Conservation (phyloP, 2,329 filamentous ascomycete genomes). For the Clonostachys rhizophaga region DNA sequence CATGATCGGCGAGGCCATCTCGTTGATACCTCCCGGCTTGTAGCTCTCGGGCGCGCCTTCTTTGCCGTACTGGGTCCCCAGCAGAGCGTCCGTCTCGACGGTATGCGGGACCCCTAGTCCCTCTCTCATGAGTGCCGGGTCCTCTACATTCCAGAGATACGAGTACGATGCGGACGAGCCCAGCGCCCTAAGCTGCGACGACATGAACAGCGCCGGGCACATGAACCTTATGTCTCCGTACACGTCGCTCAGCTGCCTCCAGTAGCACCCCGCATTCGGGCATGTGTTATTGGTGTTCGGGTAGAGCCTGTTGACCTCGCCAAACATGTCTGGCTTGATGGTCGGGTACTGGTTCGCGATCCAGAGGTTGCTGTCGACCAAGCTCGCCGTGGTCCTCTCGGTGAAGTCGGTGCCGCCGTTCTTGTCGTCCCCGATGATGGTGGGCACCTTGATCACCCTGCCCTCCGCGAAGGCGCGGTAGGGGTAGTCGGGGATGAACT, state of each 20-base stretch:
- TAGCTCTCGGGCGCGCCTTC: constrained; percentile 51
- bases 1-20: constrained; percentile 51
- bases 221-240: constrained; percentile 28
- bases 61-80: constrained; percentile 53
- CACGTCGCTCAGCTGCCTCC: constrained; percentile 26
- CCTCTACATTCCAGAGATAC: constrained; percentile 66
- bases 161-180: constrained; percentile 49
- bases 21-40: constrained; percentile 43
- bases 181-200: constrained; percentile 12
- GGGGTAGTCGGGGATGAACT: constrained; percentile 43
- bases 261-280: constrained; percentile 23
- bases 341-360: constrained; percentile 25
- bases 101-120: constrained; percentile 65
- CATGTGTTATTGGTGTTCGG: constrained; percentile 26
- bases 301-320: constrained; percentile 24
- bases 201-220: constrained; percentile 24
- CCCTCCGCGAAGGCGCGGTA: constrained; percentile 42
- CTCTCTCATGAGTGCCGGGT: constrained; percentile 41
- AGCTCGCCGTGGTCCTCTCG: constrained; percentile 19
- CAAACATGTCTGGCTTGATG: constrained; percentile 20
- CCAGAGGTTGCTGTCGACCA: constrained; percentile 21
- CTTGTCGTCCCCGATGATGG: constrained; percentile 36
- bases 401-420: constrained; percentile 31
- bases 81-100: constrained; percentile 62
- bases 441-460: constrained; percentile 47